phyloP scores from a whole-genome alignment of 2,329 filamentous ascomycete species.

The Cordyceps fumosorosea region DNA sequence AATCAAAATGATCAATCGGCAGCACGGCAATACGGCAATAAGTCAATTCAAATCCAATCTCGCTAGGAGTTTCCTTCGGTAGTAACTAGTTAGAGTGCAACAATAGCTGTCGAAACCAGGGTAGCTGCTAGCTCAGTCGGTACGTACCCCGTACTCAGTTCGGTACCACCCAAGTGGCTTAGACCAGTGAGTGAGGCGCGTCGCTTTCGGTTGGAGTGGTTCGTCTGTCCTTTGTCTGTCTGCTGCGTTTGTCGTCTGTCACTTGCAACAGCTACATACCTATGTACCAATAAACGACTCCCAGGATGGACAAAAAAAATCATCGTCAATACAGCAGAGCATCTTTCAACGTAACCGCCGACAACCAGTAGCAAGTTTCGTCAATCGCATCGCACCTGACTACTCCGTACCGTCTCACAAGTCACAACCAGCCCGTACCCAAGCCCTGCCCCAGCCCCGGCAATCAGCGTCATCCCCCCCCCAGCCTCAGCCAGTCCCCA shows the following conservation, averaged over 20 bases:
- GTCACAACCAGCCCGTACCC: not conserved
- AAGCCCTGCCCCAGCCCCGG: not conserved
- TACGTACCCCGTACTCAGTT: too few relatives aligned
- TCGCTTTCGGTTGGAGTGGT: not conserved
- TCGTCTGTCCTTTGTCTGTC: not conserved
- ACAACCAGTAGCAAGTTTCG: not conserved
- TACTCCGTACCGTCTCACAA: not conserved
- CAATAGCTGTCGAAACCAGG: too few relatives aligned
- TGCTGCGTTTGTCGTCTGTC: not conserved
- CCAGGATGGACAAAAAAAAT: not conserved
- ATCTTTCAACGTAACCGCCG: not conserved
- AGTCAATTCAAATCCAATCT: too few relatives aligned
- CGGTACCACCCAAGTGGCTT: not conserved
- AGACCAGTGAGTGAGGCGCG: not conserved
- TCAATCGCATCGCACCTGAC: not conserved
- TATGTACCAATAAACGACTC: not conserved
- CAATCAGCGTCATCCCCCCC: not conserved
- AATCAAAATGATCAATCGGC: too few relatives aligned
- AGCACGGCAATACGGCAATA: too few relatives aligned
- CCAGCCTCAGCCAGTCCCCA: not conserved
- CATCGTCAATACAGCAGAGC: too few relatives aligned
- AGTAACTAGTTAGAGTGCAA: too few relatives aligned
- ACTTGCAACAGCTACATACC: not conserved
- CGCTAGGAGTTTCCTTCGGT: too few relatives aligned
- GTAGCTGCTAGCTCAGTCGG: too few relatives aligned